Base-by-base conservation (phyloP, 352 stramenopile genomes). In the Globisporangium heterothallicum region DNA sequence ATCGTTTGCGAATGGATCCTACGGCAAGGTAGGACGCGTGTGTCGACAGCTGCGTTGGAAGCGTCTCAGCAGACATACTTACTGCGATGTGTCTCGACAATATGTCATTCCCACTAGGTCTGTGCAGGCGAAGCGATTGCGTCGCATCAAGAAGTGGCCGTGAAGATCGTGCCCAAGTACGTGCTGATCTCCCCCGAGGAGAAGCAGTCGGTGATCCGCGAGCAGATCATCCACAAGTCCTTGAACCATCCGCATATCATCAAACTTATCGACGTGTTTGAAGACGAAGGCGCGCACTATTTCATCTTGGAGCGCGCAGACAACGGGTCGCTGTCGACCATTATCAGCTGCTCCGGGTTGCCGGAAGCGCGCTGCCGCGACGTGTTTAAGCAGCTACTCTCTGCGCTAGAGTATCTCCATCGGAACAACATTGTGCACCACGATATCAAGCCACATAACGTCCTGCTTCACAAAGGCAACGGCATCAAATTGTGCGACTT, bases 401-500 rank as follows among this genome's bases (percentile, higher is more conserved):
- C 69, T 2, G 78, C 78, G 2, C 69, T 89, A 10, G 72, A 82
- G 40, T 89, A 89, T 32, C 58, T 89, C 30, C 78, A 89, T 53
- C 29, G 36, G 21, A 71, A 85, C 60, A 70, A 86, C 63, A 92
- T 97, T 47, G 70, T 97, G 13, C 89, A 97, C 61, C 84, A 92
- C 44, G 89, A 97, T 60, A 86, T 97, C 49, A 96, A 97, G 58
- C 86, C 87, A 4, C 66, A 85, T 52, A 94, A 94, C 53, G 61
- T 94, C 13, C 50, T 94, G 32, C 53, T 94, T 24, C 69, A 86
- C 35, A 61, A 77, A 19, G 61, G 69, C 25, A 61, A 66, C 34
- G 52, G 36, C 19, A 64, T 92, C 24, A 94, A 94, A 50, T 49
- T 94, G 25, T 89, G 81, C 35, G 84, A 94, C 56, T 94, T 94